Percentiles rank a stretch among this genome's conserved stretches.
Conservation (phyloP, 2,329 filamentous ascomycete genomes). For the Colletotrichum horii region DNA sequence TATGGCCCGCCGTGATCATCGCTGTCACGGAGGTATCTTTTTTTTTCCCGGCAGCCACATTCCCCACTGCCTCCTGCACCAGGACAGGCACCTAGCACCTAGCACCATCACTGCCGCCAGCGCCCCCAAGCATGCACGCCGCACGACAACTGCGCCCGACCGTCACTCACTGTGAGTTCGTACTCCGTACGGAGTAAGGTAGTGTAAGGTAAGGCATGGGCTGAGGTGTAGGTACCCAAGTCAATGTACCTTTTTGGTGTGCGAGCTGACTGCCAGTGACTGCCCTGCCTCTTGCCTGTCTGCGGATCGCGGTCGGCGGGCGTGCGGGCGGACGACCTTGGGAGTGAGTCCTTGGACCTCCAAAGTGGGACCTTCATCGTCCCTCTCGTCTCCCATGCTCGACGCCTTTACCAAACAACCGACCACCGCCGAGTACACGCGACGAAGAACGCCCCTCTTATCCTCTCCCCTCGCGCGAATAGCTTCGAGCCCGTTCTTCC, state of each 20-base stretch:
- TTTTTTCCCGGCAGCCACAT: background rate
- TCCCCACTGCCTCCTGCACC: background rate
- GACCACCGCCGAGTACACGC: constrained; percentile 11
- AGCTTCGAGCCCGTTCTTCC: background rate
- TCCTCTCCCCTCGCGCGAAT: background rate
- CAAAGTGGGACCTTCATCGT: background rate
- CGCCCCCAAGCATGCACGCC: background rate
- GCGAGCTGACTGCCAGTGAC: background rate
- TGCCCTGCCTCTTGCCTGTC: background rate
- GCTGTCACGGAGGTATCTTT: background rate
- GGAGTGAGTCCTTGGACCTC: background rate
- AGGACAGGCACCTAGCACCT: background rate
- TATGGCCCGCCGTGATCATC: background rate
- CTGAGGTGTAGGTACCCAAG: background rate
- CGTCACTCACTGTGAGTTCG: background rate
- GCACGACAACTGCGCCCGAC: background rate
- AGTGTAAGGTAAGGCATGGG: background rate
- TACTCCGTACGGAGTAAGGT: background rate
- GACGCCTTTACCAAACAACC: background rate
- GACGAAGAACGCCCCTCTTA: constrained; percentile 5
- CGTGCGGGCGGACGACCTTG: background rate
- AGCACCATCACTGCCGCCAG: background rate
- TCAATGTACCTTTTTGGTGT: background rate
- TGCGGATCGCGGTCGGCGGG: background rate
- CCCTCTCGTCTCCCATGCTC: constrained; percentile 5